Base-by-base conservation (phyloP, 2,329 filamentous ascomycete genomes). In the Pseudocercospora macadamiae region DNA sequence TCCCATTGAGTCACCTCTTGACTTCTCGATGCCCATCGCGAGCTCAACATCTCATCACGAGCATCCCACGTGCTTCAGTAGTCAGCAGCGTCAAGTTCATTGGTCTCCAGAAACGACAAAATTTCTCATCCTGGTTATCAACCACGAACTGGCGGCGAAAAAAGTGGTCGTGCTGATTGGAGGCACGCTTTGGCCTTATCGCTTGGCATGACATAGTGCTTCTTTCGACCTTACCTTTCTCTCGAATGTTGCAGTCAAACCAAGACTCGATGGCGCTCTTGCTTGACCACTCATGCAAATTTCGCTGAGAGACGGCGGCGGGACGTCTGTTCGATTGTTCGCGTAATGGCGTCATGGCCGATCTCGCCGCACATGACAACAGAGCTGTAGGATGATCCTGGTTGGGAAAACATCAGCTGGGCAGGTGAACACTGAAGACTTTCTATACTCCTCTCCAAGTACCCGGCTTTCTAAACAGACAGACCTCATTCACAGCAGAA, bases 121-220 rank as follows among this genome's bases (percentile, higher is more conserved):
- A 18, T 55, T 55, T 30, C 26, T 10, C 39, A 37, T 48, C 34
- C 39, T 28, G 23, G 30, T 12, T 32, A 37, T 45, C 53, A 55
- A 55, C 47, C 25, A 47, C 42, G 42, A 47, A 47, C 42, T 4
- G 12, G 42, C 42, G 42, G 42, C 18, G 42, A 12, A 45, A 25
- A 21, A 45, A 23, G 7, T 26, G 42, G 42, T 47, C 19, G 42
- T n/a, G 42, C 9, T 47, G 42, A 47, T 47, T 47, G 42, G 42
- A 18, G 42, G 42, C 53, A 26, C 25, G 55, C 55, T 45, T 36
- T 30, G 26, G 32, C 47, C 45, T 57, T 57, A 57, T 57, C 55
- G 23, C 53, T 57, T 57, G 55, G 55, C 55, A 57, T 52, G 55
- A 51, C 55, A 52, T 57, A 48, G 36, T 32, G 30, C 21, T 23